Evolutionary conservation across 1,139 yeast species (phyloP).

Genomic region (Nadsonia commutata): DNA sequence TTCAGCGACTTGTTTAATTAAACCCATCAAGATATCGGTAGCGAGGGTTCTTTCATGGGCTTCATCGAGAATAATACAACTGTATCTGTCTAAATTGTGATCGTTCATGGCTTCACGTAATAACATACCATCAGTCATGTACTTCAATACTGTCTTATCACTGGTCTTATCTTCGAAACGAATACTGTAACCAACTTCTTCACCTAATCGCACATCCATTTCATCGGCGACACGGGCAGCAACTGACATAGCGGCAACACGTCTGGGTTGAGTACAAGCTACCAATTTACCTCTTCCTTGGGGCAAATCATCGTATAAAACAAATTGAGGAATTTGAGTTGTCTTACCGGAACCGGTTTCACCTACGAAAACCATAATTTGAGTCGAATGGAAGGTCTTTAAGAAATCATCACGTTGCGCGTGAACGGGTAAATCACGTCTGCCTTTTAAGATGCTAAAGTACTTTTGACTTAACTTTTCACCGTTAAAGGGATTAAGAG

Average conservation of each 20-base stretch:
- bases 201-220: constrained; percentile 82
- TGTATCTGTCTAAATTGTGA: constrained; percentile 62
- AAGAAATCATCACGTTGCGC: constrained; percentile 84
- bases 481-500: constrained; percentile 70
- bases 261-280: constrained; percentile 94
- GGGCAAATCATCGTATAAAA: constrained; percentile 82
- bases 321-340: constrained; percentile 94
- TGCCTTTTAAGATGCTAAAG: constrained; percentile 55
- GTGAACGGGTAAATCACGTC: constrained; percentile 88
- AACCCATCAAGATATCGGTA: constrained; percentile 93
- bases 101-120: constrained; percentile 96
- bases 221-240: constrained; percentile 95
- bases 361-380: constrained; percentile 96
- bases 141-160: constrained; percentile 68
- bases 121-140: constrained; percentile 99
- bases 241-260: constrained; percentile 97
- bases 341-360: constrained; percentile 98
- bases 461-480: constrained; percentile 44
- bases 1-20: constrained; percentile 63
- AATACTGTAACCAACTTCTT: constrained; percentile 85
- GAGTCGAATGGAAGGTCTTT: constrained; percentile 67
- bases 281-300: constrained; percentile 65
- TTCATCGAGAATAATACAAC: constrained; percentile 89
- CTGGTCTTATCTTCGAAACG: constrained; percentile 87
- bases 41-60: constrained; percentile 97